Conservation (phyloP, 2,329 filamentous ascomycete genomes). For the Colletotrichum cereale region DNA sequence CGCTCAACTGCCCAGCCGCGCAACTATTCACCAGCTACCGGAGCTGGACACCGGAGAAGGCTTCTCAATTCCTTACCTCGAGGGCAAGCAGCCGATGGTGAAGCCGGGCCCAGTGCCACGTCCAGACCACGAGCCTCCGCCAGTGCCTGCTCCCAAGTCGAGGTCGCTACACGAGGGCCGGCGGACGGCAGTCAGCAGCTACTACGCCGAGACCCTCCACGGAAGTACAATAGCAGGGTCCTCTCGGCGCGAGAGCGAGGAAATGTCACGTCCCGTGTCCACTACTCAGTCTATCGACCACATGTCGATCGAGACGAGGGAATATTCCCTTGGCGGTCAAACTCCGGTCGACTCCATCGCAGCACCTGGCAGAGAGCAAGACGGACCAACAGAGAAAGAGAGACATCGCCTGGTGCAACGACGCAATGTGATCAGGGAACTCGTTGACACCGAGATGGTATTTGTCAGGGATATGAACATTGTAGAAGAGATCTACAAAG, state of each 20-base stretch:
- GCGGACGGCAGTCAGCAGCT: conserved; percentile 53
- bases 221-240: conserved; percentile 56
- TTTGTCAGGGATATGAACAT: conserved; percentile 98
- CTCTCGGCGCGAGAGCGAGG: conserved; percentile 61
- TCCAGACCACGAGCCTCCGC: conserved; percentile 65
- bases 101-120: conserved; percentile 48
- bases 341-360: conserved; percentile 54
- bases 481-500: conserved; percentile 97
- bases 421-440: conserved; percentile 87
- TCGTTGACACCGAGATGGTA: conserved; percentile 91
- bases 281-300: conserved; percentile 62
- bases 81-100: conserved; percentile 45
- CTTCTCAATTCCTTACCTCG: conserved; percentile 63
- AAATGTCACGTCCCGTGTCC: conserved; percentile 56
- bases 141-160: conserved; percentile 54
- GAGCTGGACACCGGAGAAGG: conserved; percentile 64
- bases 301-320: conserved; percentile 58
- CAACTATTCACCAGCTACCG: conserved; percentile 57
- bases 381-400: conserved; percentile 64
- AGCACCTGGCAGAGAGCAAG: conserved; percentile 53
- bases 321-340: conserved; percentile 54
- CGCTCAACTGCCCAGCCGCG: conserved; percentile 29
- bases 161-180: conserved; percentile 43
- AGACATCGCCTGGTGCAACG: conserved; percentile 83
- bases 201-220: conserved; percentile 57